phyloP scores from a whole-genome alignment of 208 protist species.

The Phytomonas sp. region DNA sequence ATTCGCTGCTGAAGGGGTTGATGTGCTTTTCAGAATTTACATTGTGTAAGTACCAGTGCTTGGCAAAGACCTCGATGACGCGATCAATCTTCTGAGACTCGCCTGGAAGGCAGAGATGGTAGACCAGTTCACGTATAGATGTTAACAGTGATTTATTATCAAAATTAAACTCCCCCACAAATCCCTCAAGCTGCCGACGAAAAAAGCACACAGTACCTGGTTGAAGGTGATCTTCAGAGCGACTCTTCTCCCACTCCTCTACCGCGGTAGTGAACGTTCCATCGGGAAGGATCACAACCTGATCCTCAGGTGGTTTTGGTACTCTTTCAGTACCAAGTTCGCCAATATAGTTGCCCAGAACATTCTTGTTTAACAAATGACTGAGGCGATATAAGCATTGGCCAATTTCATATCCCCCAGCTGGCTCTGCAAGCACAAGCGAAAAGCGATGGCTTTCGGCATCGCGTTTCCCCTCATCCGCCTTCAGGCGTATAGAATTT shows the following conservation, averaged over 20 bases:
- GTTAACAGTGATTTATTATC: conserved; percentile 58
- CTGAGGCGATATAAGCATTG: conserved; percentile 66
- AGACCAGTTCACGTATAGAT: conserved; percentile 83
- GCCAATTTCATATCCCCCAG: conserved; percentile 70
- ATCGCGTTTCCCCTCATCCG: conserved; percentile 5
- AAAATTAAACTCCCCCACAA: conserved; percentile 78
- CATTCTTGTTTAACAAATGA: conserved; percentile 73
- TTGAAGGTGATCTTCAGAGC: conserved; percentile 19
- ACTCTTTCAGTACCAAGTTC: conserved; percentile 44
- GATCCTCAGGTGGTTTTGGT: conserved; percentile 9
- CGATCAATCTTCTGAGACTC: conserved; percentile 93
- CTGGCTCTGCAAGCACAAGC: conserved; percentile 59
- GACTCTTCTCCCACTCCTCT: conserved; percentile 11
- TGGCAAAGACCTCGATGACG: conserved; percentile 87
- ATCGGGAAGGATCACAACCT: conserved; percentile 6
- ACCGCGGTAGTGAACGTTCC: conserved; percentile 2
- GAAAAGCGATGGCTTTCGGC: conserved; percentile 16
- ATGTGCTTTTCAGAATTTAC: conserved; percentile 13
- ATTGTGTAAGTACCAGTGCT: conserved; percentile 71
- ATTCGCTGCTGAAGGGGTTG: conserved; percentile 80
- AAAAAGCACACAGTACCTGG: conserved; percentile 70
- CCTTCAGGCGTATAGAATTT: conserved; percentile 29
- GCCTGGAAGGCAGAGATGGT: conserved; percentile 75
- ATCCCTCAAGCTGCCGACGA: conserved; percentile 61
- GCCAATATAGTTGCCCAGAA: conserved; percentile 82